Evolutionary conservation across 2,329 filamentous ascomycete species (phyloP).

Genomic region (Paraphoma chrysanthemicola): DNA sequence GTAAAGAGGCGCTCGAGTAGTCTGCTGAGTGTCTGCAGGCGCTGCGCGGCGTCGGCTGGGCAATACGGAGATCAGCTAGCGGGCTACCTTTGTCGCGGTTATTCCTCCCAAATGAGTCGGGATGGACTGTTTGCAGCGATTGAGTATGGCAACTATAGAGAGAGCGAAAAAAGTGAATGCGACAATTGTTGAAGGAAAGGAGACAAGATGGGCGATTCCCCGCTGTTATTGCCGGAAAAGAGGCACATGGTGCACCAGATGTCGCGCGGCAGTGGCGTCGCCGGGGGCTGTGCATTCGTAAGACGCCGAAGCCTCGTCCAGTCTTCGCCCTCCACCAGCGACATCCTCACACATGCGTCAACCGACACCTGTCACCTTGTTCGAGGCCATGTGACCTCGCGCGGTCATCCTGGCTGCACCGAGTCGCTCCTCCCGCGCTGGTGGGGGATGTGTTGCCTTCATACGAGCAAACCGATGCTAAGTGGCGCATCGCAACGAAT

Average conservation of each 20-base stretch:
- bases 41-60: constrained; percentile 28
- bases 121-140: not conserved
- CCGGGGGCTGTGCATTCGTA: constrained; percentile 16
- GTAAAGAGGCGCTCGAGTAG: constrained; percentile 7
- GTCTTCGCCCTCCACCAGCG: not conserved
- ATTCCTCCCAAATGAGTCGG: not conserved
- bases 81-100: not conserved
- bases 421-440: not conserved
- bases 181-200: not conserved
- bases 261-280: constrained; percentile 11
- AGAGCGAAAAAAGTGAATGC: not conserved
- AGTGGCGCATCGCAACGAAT: not conserved
- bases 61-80: constrained; percentile 8
- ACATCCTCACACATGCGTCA: not conserved
- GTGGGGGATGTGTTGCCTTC: not conserved
- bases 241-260: constrained; percentile 2
- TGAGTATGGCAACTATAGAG: not conserved
- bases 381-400: not conserved
- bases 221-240: not conserved
- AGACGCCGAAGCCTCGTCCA: not conserved
- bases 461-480: not conserved
- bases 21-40: constrained; percentile 9
- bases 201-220: not conserved
- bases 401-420: not conserved
- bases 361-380: not conserved